phyloP scores from a whole-genome alignment of 352 stramenopile genomes.

The Globisporangium lucens region DNA sequence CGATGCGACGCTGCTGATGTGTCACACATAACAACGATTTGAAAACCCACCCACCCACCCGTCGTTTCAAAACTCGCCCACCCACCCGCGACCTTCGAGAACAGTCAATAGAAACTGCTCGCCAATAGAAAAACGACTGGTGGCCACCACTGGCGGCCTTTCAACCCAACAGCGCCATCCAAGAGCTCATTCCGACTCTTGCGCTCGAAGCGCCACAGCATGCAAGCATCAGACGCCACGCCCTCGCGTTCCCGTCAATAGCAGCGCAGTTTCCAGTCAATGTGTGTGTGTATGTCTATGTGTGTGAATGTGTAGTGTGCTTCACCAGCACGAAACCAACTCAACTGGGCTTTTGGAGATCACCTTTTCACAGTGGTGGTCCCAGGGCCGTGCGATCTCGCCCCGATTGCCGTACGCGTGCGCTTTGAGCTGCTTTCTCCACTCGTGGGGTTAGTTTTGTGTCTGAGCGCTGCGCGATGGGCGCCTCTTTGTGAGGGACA shows the following conservation, averaged over 20 bases:
- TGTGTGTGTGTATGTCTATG: neutral
- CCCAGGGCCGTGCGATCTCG: constrained; percentile 78
- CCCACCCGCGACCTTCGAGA: neutral
- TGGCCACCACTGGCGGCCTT: neutral
- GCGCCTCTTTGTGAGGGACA: constrained; percentile 74
- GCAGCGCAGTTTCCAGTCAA: neutral
- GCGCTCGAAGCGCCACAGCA: constrained; percentile 10
- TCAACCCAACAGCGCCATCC: neutral
- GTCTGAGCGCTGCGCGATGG: constrained; percentile 11
- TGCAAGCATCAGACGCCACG: neutral
- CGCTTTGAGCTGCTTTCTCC: constrained; percentile 12
- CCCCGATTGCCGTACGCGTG: constrained; percentile 42
- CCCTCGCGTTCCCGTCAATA: neutral
- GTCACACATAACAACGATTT: neutral
- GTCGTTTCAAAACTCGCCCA: neutral
- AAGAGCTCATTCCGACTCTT: constrained; percentile 9
- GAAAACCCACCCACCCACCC: neutral
- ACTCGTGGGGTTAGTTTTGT: constrained; percentile 3
- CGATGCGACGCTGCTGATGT: neutral
- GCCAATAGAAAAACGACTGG: constrained; percentile 18
- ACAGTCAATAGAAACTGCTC: neutral
- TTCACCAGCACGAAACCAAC: constrained; percentile 1
- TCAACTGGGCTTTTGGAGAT: constrained; percentile 83
- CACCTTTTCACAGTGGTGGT: constrained; percentile 86
- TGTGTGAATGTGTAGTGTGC: neutral